Conservation (phyloP, 31 red algal genomes). For the Odonthalia washingtoniensis region DNA sequence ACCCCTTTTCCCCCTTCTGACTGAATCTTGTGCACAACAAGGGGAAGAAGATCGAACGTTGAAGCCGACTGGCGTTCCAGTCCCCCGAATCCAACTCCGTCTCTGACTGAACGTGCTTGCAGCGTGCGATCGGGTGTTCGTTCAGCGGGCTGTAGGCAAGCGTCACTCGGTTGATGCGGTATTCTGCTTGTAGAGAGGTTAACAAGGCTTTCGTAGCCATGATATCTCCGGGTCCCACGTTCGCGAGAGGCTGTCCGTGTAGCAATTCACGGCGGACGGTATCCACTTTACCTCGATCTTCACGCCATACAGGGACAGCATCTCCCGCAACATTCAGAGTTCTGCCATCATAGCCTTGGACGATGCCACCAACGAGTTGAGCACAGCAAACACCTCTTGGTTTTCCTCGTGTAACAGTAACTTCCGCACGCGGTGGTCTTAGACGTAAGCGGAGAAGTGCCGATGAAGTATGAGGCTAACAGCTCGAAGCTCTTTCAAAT, state of each 20-base stretch:
- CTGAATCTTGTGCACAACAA: constrained; percentile 36
- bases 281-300: constrained; percentile 12
- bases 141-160: not conserved
- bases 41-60: constrained; percentile 36
- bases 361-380: not conserved
- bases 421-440: not conserved
- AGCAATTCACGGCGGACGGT: constrained; percentile 21
- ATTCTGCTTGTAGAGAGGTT: not conserved
- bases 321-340: not conserved
- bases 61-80: constrained; percentile 11
- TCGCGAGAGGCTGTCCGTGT: constrained; percentile 15
- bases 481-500: constrained; percentile 3
- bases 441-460: not conserved
- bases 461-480: not conserved
- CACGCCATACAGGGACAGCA: not conserved
- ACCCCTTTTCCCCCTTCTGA: constrained; percentile 2
- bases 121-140: not conserved
- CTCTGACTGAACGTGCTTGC: constrained; percentile 13
- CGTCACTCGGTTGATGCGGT: constrained; percentile 12
- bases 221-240: constrained; percentile 38
- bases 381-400: not conserved
- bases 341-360: constrained; percentile 9
- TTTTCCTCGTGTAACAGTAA: constrained; percentile 28
- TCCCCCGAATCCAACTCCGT: constrained; percentile 7
- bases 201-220: no score